Evolutionary conservation across 116 monocot genomes (phyloP).

Genomic region (Dioscorea cayenensis): DNA sequence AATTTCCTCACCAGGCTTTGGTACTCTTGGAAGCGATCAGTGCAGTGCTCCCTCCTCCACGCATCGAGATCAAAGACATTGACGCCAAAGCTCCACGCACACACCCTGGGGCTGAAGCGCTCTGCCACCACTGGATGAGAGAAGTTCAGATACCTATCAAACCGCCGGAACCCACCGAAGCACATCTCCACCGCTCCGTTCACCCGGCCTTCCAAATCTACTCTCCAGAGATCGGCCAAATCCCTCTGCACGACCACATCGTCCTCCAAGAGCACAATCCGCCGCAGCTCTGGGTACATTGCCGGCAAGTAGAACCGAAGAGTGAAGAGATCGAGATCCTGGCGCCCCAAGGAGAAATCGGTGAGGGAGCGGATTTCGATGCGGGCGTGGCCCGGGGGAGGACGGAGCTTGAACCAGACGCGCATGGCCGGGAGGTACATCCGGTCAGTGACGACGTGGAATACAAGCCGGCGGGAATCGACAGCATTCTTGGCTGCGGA

Average conservation of each 20-base stretch:
- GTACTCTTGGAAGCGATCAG: constrained; percentile 67
- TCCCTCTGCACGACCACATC: constrained; percentile 91
- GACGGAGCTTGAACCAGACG: constrained; percentile 74
- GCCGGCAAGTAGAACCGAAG: constrained; percentile 80
- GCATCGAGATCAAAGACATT: constrained; percentile 90
- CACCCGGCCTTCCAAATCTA: constrained; percentile 77
- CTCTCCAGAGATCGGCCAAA: constrained; percentile 43
- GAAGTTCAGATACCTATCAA: constrained; percentile 68
- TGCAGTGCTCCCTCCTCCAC: constrained; percentile 76
- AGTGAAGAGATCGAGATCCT: constrained; percentile 43
- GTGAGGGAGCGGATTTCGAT: constrained; percentile 39
- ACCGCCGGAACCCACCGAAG: constrained; percentile 74
- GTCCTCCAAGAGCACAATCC: constrained; percentile 70
- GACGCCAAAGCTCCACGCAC: constrained; percentile 83
- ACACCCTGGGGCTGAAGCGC: constrained; percentile 57
- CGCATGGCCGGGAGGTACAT: constrained; percentile 78
- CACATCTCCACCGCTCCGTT: constrained; percentile 93
- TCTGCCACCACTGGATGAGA: constrained; percentile 45
- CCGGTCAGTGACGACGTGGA: constrained; percentile 74
- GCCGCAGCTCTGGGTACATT: constrained; percentile 54
- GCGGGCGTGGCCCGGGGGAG: constrained; percentile 40
- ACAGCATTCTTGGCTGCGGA: constrained; percentile 54
- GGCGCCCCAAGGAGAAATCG: constrained; percentile 47
- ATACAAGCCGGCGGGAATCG: constrained; percentile 47
- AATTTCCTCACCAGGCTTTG: constrained; percentile 45